Evolutionary conservation across 1,139 yeast species (phyloP).

Genomic region (Kodamaea suecica): DNA sequence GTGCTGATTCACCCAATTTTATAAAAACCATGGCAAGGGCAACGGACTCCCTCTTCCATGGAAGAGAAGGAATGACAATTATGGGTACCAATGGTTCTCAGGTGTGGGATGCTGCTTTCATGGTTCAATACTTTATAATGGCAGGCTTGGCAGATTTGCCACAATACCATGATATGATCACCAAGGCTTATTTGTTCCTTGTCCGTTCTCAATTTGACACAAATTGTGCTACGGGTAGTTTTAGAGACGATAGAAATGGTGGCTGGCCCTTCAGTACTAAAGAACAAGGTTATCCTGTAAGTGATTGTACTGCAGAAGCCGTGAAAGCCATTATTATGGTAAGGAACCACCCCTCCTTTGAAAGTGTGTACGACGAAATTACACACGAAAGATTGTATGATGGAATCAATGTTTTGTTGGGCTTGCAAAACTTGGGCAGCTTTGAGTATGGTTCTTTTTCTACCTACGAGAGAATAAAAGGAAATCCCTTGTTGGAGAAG

Average conservation of each 20-base stretch:
- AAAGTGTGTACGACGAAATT: constrained; percentile 47
- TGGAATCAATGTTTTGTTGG: constrained; percentile 60
- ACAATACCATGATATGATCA: constrained; percentile 61
- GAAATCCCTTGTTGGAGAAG: constrained; percentile 70
- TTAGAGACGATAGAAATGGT: constrained; percentile 82
- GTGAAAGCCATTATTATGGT: constrained; percentile 93
- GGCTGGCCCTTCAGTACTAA: constrained; percentile 97
- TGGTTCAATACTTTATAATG: constrained; percentile 74
- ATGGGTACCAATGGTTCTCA: constrained; percentile 99
- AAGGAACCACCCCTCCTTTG: constrained; percentile 56
- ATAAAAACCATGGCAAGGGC: constrained; percentile 55
- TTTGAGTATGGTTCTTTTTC: constrained; percentile 92
- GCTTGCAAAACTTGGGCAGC: constrained; percentile 65
- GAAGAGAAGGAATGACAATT: constrained; percentile 86
- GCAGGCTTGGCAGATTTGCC: constrained; percentile 77
- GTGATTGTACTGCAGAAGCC: constrained; percentile 97
- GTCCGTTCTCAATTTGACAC: constrained; percentile 81
- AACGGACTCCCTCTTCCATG: constrained; percentile 77
- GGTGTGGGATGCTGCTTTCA: constrained; percentile 95
- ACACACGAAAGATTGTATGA: constrained; percentile 52
- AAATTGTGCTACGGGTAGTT: constrained; percentile 75
- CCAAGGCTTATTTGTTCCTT: constrained; percentile 65
- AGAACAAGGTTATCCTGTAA: constrained; percentile 92
- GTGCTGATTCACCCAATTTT: constrained; percentile 62
- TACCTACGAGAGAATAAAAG: constrained; percentile 83